These are phyloP conservation scores for Rosa chinensis DNA, from an alignment of 306 rosid genomes.

Conservation along the genomic window DNA sequence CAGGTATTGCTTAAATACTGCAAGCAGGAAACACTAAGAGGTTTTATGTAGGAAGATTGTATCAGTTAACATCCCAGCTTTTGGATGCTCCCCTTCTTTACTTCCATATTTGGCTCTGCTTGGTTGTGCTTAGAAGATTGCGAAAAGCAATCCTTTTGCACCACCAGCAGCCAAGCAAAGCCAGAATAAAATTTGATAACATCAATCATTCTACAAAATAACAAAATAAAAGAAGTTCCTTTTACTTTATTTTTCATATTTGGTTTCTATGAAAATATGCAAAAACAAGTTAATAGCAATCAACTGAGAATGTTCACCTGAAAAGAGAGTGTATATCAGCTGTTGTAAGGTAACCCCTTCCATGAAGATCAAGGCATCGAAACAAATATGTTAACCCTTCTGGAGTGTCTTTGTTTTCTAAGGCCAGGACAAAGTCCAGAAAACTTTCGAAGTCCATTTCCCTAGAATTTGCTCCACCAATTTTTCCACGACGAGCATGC, in stretches of 20 bases:
- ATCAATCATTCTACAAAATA: not conserved
- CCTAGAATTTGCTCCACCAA: conserved; percentile 72
- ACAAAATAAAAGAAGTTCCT: not conserved
- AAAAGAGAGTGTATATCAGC: conserved; percentile 96
- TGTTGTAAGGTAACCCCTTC: conserved; percentile 88
- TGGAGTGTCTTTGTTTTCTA: conserved; percentile 95
- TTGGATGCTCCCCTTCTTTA: conserved; percentile 87
- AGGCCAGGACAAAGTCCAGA: conserved; percentile 92
- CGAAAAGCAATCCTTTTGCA: not conserved
- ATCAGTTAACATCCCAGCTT: conserved; percentile 74
- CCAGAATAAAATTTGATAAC: conserved; percentile 8
- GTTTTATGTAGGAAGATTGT: conserved; percentile 80
- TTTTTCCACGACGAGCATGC: conserved; percentile 81
- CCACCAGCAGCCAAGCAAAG: conserved; percentile 6
- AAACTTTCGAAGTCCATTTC: conserved; percentile 94
- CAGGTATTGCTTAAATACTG: conserved; percentile 58
- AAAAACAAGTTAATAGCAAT: not conserved
- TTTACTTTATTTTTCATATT: not conserved
- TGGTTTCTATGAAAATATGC: not conserved
- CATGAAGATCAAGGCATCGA: conserved; percentile 96
- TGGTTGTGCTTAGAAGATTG: conserved; percentile 16
- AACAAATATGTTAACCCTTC: conserved; percentile 96
- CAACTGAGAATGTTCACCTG: conserved; percentile 51
- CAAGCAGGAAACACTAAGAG: conserved; percentile 67
- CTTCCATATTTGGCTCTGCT: conserved; percentile 53